A percentile compares a stretch with the other conserved stretches of the same genome.
phyloP scores from a whole-genome alignment of 768 basidiomycete species.

The Hericium rajendrae region DNA sequence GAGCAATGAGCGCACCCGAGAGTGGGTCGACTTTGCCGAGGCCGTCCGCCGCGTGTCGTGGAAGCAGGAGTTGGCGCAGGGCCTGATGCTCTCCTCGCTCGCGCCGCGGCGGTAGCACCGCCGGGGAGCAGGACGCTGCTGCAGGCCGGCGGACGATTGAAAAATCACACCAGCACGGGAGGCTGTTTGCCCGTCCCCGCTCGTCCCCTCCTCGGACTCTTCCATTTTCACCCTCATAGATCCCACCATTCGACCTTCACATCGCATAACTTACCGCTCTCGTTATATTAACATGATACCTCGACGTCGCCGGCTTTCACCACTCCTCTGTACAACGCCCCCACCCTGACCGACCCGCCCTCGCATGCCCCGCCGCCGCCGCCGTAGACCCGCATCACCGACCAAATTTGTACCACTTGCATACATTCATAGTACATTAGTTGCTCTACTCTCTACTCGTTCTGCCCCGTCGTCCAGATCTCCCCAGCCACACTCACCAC shows the following conservation, averaged over 20 bases:
- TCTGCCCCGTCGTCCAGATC: too few species aligned
- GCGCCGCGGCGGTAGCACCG: constrained; percentile 41
- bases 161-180: background rate
- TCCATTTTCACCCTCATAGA: constrained; percentile 6
- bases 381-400: too few species aligned
- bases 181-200: background rate
- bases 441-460: too few species aligned
- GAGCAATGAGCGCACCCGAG: constrained; percentile 65
- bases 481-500: too few species aligned
- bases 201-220: background rate
- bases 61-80: constrained; percentile 80
- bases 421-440: too few species aligned
- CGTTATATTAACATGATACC: constrained; percentile 12
- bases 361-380: too few species aligned
- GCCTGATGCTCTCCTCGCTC: constrained; percentile 60
- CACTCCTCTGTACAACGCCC: too few species aligned
- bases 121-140: background rate
- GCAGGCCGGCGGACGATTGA: background rate
- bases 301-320: background rate
- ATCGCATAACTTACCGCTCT: constrained; percentile 12
- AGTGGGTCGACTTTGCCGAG: constrained; percentile 86
- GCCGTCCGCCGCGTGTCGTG: constrained; percentile 65
- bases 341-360: too few species aligned
- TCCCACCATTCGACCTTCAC: constrained; percentile 4
- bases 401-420: too few species aligned